Evolutionary conservation across 495 filamentous ascomycete species (phyloP), one percentile per base, ranked within the genome.

Genomic region (Hyphodiscus hymeniophilus): DNA sequence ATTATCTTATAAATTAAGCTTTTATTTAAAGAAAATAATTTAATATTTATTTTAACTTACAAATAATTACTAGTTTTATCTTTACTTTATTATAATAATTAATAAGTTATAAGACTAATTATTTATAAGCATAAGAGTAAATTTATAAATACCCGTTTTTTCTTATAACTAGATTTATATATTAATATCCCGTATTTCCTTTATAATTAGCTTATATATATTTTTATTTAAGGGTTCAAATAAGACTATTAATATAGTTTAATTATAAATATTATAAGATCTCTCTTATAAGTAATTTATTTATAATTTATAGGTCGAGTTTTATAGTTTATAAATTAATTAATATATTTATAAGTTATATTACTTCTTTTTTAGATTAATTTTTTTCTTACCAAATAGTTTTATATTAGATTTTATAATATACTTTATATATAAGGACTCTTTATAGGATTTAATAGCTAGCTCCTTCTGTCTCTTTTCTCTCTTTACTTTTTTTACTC

Each of bases 1-100:
- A 32, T 18, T 11, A 47, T 47, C 38, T 21, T 21, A 33, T 17
- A 23, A 21, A 45, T 45, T 35, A 45, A 45, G 30, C 31, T 45
- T 3, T 45, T 15, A 11, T 20, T 17, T 3, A 22, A 8, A 11
- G 16, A 45, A 6, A 23, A 35, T 2, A 15, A 21, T 31, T 23
- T 45, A 34, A 23, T 33, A 36, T 33, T 45, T 45, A 45, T 17
- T 34, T 24, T 41, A 24, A 41, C 20, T 20, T 21, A 24, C 8
- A 41, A 24, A 21, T 18, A 41, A 23, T 41, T 41, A 20, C 10
- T 18, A 18, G 13, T 36, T n/a, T 4, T 18, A 18, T 36, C 15
- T 36, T 7, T 36, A 18, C 34, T 36, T 36, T 18, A 18, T n/a
- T 15, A 36, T 36, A 18, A 36, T 18, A 6, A 36, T 36, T 5